phyloP scores from a whole-genome alignment of 2,329 filamentous ascomycete species.

The Nemania bipapillata region DNA sequence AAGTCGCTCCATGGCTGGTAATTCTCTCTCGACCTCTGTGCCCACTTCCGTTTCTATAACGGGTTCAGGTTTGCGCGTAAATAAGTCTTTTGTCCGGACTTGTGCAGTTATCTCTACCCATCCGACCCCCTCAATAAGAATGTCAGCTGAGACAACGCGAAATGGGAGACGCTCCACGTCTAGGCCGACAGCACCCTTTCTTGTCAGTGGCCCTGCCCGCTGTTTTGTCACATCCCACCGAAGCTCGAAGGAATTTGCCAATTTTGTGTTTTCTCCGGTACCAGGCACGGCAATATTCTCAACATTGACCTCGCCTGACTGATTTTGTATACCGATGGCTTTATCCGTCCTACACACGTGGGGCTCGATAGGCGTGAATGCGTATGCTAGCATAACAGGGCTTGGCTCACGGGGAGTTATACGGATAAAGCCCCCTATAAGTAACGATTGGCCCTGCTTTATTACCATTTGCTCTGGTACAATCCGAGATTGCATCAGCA shows the following conservation, averaged over 20 bases:
- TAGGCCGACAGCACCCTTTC: slow-evolving; percentile 69
- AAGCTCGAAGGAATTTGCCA: slow-evolving; percentile 79
- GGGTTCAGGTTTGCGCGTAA: slow-evolving; percentile 32
- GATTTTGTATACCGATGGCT: slow-evolving; percentile 76
- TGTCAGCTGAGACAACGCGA: slow-evolving; percentile 80
- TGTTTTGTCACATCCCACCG: slow-evolving; percentile 84
- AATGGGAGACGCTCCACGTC: slow-evolving; percentile 79
- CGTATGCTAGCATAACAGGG: slow-evolving; percentile 78
- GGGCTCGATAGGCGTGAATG: slow-evolving; percentile 80
- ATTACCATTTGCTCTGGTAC: slow-evolving; percentile 78
- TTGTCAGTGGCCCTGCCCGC: slow-evolving; percentile 78
- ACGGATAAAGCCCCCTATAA: slow-evolving; percentile 86
- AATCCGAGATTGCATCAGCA: slow-evolving; percentile 83
- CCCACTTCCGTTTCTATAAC: slow-evolving; percentile 38
- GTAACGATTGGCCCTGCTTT: slow-evolving; percentile 79
- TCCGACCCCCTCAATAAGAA: slow-evolving; percentile 90
- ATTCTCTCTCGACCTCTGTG: slow-evolving; percentile 33
- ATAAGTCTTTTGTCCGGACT: slow-evolving; percentile 70
- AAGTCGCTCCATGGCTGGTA: slow-evolving; percentile 42
- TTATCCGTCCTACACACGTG: slow-evolving; percentile 85
- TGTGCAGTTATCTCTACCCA: slow-evolving; percentile 92
- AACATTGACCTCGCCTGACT: slow-evolving; percentile 69
- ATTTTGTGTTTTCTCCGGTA: slow-evolving; percentile 67
- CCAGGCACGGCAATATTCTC: slow-evolving; percentile 71
- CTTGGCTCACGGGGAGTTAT: slow-evolving; percentile 79